Conservation (phyloP, 116 monocot species). For the Trichopus zeylanicus region DNA sequence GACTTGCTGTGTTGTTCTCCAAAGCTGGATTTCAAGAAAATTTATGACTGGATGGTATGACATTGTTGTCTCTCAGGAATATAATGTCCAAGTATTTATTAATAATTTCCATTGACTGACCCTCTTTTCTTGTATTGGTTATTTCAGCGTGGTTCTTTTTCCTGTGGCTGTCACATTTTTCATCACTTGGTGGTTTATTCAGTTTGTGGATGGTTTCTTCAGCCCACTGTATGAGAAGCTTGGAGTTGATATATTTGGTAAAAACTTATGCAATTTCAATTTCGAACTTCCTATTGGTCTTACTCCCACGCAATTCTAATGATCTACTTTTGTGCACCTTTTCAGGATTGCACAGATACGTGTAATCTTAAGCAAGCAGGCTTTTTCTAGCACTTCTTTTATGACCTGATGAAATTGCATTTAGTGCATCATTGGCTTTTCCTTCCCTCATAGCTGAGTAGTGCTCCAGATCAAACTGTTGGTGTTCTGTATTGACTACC, state of each 20-base stretch:
- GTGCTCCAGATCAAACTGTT: too few relatives aligned
- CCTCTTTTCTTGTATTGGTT: constrained; percentile 1
- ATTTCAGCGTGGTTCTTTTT: constrained; percentile 90
- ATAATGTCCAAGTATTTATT: not conserved
- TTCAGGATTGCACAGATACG: too few relatives aligned
- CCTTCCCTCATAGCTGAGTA: too few relatives aligned
- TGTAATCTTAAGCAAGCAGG: too few relatives aligned
- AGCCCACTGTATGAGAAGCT: constrained; percentile 81
- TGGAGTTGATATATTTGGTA: constrained; percentile 92
- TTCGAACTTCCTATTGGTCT: too few relatives aligned
- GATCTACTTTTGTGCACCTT: too few relatives aligned
- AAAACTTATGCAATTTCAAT: too few relatives aligned
- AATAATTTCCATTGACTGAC: constrained; percentile 1
- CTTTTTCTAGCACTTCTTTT: too few relatives aligned
- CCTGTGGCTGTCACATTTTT: constrained; percentile 98
- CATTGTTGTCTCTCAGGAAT: not conserved
- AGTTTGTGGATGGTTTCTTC: constrained; percentile 98
- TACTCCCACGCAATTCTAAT: too few relatives aligned
- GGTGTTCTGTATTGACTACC: too few relatives aligned
- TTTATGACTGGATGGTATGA: constrained; percentile 97
- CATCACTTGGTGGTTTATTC: constrained; percentile 98
- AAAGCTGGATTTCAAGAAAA: constrained; percentile 94
- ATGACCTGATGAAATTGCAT: too few relatives aligned
- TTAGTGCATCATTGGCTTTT: too few relatives aligned
- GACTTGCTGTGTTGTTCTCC: constrained; percentile 98